Evolutionary conservation across 2,329 filamentous ascomycete genomes (phyloP), one percentile per base, ranked within the genome.

Genomic region (Fusarium devonianum): DNA sequence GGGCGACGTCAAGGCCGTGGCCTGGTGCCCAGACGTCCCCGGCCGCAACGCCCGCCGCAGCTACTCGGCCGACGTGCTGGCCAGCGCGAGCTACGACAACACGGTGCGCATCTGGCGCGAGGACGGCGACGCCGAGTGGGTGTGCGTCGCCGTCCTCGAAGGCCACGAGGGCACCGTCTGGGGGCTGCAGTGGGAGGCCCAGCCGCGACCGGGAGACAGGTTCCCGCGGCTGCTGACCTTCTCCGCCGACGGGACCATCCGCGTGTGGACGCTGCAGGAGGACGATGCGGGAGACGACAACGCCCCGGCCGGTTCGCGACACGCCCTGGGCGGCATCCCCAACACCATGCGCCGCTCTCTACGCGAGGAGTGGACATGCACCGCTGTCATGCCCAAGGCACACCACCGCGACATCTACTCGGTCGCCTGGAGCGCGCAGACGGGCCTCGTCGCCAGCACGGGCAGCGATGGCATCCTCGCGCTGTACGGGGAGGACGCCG

Each of bases 61-160:
- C 40, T 84, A 83, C 60, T 77, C 79, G 56, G 76, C 81, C 35
- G 88, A 96, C 59, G 80, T 94, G 35, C 80, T 99, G 14, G 94
- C 91, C 6, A 94, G 88, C 66, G 88, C 84, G n/a, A 95, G 90
- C 69, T 99, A 99, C 71, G 94, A 99, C 67, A 89, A 97, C 69
- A 94, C 89, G 5, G 87, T 96, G 22, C 77, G 93, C 49, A 74
- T 97, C 49, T 97, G 93, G 86, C 83, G 89, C 35, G 92, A 96
- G 75, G 93, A 97, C 71, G 80, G 84, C 25, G 93, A 97, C 67
- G 81, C 81, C 23, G 93, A 97, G 69, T 99, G 94, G 94, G 88
- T 88, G 9, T 96, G 93, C 67, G 89, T 96, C 19, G 83, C 88
- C 8, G 83, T 92, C 34, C 77, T 97, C 18, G 84, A 88, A 61